Conservation (phyloP, 2,329 filamentous ascomycete genomes). For the Bipolaris oryzae region DNA sequence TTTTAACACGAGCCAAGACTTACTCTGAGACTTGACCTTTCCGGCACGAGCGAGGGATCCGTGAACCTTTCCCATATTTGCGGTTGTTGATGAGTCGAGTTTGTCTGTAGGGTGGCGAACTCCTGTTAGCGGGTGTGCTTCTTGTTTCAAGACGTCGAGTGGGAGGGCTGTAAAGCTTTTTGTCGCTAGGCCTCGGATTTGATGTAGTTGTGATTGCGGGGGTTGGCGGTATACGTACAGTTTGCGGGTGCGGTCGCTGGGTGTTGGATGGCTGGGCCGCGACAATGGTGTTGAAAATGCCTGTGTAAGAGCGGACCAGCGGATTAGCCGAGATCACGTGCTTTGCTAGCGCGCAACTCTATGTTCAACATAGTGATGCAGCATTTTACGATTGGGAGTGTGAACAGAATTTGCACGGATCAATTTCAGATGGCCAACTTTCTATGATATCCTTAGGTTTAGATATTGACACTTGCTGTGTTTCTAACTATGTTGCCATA, state of each 20-base stretch:
- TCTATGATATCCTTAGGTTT: not conserved
- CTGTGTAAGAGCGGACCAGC: slow-evolving; percentile 16
- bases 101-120: slow-evolving; percentile 43
- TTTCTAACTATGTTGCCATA: not conserved
- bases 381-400: not conserved
- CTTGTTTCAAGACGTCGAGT: slow-evolving; percentile 7
- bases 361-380: not conserved
- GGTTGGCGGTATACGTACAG: slow-evolving; percentile 41
- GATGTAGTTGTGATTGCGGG: slow-evolving; percentile 3
- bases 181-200: slow-evolving; percentile 11
- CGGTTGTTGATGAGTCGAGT: slow-evolving; percentile 47
- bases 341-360: not conserved
- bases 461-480: not conserved
- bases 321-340: slow-evolving; percentile 36
- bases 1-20: slow-evolving; percentile 13
- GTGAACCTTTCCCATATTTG: slow-evolving; percentile 91
- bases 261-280: slow-evolving; percentile 43
- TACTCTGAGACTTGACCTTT: slow-evolving; percentile 80
- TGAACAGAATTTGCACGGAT: not conserved
- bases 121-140: slow-evolving; percentile 30
- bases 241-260: slow-evolving; percentile 39
- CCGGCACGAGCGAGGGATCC: slow-evolving; percentile 93
- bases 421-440: too few species aligned
- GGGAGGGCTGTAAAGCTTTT: slow-evolving; percentile 3
- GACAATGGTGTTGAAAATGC: slow-evolving; percentile 27